Conservation (phyloP, 106 monocot species). For the Dioscorea alata region DNA sequence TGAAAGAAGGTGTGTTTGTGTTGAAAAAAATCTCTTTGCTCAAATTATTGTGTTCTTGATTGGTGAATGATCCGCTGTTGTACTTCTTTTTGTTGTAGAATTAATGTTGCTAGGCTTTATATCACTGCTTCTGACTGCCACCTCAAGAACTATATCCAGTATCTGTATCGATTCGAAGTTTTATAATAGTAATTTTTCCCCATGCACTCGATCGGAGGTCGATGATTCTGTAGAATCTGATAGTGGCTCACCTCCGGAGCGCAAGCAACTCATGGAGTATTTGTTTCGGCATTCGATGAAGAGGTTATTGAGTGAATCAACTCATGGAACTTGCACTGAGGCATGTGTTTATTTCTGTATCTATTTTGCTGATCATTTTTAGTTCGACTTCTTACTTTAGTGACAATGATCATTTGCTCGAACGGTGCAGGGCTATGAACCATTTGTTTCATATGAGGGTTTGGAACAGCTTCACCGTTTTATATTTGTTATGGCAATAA, state of each 20-base stretch:
- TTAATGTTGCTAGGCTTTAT: slow-evolving; percentile 93
- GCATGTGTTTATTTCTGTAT: slow-evolving; percentile 17
- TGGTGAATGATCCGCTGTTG: slow-evolving; percentile 1
- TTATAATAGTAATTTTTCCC: slow-evolving; percentile 73
- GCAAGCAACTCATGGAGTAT: slow-evolving; percentile 17
- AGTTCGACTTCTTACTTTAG: no score
- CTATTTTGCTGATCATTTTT: no score
- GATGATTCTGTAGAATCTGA: slow-evolving; percentile 29
- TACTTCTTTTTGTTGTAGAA: slow-evolving; percentile 47
- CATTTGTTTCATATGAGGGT: slow-evolving; percentile 91
- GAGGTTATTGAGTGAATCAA: slow-evolving; percentile 38
- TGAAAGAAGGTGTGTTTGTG: slow-evolving; percentile 86
- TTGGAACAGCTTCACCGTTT: slow-evolving; percentile 95
- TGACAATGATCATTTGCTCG: no score
- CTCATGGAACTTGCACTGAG: slow-evolving; percentile 48
- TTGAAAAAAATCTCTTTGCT: neutral
- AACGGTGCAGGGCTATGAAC: slow-evolving; percentile 68
- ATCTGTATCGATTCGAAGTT: slow-evolving; percentile 90
- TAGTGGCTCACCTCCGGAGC: slow-evolving; percentile 17
- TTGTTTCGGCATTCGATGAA: slow-evolving; percentile 31
- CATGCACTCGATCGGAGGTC: slow-evolving; percentile 63
- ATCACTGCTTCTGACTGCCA: slow-evolving; percentile 84
- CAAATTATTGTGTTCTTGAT: neutral
- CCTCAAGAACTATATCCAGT: slow-evolving; percentile 78
- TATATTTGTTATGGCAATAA: slow-evolving; percentile 98